Evolutionary conservation across 148 eudicot genomes (phyloP).

Genomic region (Camellia japonica): DNA sequence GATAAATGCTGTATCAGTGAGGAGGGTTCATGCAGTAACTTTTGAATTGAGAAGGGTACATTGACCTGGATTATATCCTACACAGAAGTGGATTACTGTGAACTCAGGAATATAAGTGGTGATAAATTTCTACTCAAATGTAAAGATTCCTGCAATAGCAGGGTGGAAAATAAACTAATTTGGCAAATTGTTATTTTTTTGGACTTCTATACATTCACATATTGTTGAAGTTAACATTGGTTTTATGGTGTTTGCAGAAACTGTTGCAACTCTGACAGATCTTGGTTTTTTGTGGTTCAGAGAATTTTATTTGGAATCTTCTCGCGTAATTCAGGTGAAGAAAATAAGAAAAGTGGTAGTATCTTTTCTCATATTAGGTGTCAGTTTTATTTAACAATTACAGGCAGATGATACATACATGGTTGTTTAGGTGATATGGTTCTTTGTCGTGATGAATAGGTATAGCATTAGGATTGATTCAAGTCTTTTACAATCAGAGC

Average conservation of each 20-base stretch:
- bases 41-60: background rate
- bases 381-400: background rate
- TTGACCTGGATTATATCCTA: background rate
- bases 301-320: constrained; percentile 97
- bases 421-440: background rate
- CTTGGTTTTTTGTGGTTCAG: constrained; percentile 98
- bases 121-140: background rate
- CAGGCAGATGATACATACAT: background rate
- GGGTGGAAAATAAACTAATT: background rate
- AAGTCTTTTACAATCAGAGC: background rate
- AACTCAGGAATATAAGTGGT: background rate
- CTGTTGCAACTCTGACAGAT: constrained; percentile 82
- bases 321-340: constrained; percentile 96
- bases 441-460: constrained; percentile 1
- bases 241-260: constrained; percentile 52
- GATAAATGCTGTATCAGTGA: too few species aligned
- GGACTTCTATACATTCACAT: background rate
- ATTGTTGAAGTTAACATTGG: constrained; percentile 3
- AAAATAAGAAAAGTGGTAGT: background rate
- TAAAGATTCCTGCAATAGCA: background rate
- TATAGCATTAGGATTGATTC: constrained; percentile 4
- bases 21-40: background rate
- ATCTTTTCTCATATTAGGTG: background rate
- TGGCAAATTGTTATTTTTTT: background rate
- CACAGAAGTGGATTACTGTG: background rate